A percentile compares a stretch with the other conserved stretches of the same genome.
These are phyloP conservation scores for Protomyces inouyei DNA, from an alignment of 1,139 yeast species.

Conservation along the genomic window DNA sequence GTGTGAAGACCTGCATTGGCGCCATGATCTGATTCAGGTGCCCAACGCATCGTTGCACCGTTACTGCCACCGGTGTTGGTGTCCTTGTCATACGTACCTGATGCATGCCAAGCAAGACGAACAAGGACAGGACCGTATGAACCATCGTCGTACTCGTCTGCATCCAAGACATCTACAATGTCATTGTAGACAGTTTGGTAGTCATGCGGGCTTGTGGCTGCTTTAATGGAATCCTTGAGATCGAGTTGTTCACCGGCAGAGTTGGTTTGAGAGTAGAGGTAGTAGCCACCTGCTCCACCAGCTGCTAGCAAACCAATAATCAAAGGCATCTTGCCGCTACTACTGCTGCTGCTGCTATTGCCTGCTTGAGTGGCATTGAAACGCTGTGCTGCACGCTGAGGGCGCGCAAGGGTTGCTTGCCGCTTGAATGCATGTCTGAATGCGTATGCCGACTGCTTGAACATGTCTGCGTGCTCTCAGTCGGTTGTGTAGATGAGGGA, in stretches of 20 bases:
- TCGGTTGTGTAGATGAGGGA: neutral
- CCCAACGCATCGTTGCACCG: conserved; percentile 61
- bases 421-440: neutral
- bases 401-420: neutral
- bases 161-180: conserved; percentile 23
- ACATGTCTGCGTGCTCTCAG: neutral
- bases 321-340: neutral
- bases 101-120: conserved; percentile 66
- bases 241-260: conserved; percentile 23
- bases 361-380: neutral
- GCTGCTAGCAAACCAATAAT: conserved; percentile 7
- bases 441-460: neutral
- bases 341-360: neutral
- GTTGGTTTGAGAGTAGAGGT: conserved; percentile 20
- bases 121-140: conserved; percentile 61
- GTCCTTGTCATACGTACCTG: conserved; percentile 57
- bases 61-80: conserved; percentile 62
- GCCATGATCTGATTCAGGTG: conserved; percentile 49
- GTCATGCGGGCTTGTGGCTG: conserved; percentile 14
- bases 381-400: neutral
- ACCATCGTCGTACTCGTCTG: conserved; percentile 62
- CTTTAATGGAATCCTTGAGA: conserved; percentile 11
- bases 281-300: conserved; percentile 21
- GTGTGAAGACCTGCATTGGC: conserved; percentile 59
- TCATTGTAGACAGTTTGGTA: conserved; percentile 23